phyloP scores from a whole-genome alignment of 257 asterid species.

The Salvia miltiorrhiza region DNA sequence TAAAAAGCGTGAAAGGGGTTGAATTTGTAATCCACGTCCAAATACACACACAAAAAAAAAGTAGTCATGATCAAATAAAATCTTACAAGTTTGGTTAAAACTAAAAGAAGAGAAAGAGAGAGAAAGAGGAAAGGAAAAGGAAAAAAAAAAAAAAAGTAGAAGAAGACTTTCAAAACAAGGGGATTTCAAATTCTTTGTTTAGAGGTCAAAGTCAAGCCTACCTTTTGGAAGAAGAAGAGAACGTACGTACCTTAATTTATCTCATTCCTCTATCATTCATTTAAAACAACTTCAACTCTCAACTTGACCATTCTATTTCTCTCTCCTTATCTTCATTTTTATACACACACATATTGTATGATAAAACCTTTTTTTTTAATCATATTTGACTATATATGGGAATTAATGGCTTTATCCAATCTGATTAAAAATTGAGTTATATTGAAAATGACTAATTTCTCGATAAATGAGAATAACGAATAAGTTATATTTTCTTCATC shows the following conservation, averaged over 20 bases:
- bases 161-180: constrained; percentile 3
- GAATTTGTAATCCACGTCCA: neutral
- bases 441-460: too few species aligned
- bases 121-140: neutral
- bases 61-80: neutral
- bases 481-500: too few species aligned
- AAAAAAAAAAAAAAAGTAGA: neutral
- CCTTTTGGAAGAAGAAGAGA: constrained; percentile 35
- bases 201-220: constrained; percentile 49
- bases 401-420: neutral
- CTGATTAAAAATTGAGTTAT: too few species aligned
- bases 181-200: constrained; percentile 16
- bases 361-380: neutral
- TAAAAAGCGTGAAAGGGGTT: too few species aligned
- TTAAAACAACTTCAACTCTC: constrained; percentile 12
- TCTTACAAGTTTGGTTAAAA: neutral
- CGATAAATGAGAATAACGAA: too few species aligned
- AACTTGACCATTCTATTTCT: constrained; percentile 32
- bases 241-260: constrained; percentile 18
- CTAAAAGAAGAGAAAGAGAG: too few species aligned
- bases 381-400: neutral
- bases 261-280: neutral
- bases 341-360: neutral
- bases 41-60: neutral
- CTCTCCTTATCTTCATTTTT: neutral